phyloP scores from a whole-genome alignment of 306 rosid genomes.

The cucumber (Cucumis sativus) region DNA sequence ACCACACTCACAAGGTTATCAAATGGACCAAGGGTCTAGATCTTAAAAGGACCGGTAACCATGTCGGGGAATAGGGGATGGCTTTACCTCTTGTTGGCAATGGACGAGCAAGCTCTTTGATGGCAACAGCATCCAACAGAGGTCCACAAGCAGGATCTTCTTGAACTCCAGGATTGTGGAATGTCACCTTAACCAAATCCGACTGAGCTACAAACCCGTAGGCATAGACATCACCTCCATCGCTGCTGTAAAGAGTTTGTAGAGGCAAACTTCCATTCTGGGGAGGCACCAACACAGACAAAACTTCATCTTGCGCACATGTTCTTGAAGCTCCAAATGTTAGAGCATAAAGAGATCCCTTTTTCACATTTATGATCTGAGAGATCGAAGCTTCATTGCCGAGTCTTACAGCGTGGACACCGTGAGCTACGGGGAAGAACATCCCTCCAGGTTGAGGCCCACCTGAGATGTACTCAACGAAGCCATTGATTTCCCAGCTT shows the following conservation, averaged over 20 bases:
- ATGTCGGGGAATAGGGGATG: not conserved
- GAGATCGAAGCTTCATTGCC: slow-evolving; percentile 87
- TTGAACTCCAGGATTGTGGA: slow-evolving; percentile 89
- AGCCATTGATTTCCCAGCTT: slow-evolving; percentile 76
- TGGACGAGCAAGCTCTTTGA: slow-evolving; percentile 63
- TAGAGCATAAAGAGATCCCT: slow-evolving; percentile 54
- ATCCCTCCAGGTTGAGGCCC: slow-evolving; percentile 95
- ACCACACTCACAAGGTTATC: not conserved
- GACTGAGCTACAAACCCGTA: slow-evolving; percentile 55
- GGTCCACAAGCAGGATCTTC: slow-evolving; percentile 93
- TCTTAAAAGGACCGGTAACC: not conserved
- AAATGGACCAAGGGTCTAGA: not conserved
- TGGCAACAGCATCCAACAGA: slow-evolving; percentile 83
- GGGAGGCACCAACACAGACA: slow-evolving; percentile 62
- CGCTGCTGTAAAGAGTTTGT: slow-evolving; percentile 66
- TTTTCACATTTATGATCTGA: slow-evolving; percentile 54
- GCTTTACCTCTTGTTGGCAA: slow-evolving; percentile 59
- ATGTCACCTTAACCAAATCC: slow-evolving; percentile 37
- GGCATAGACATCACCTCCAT: slow-evolving; percentile 80
- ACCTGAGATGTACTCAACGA: slow-evolving; percentile 76
- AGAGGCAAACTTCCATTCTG: slow-evolving; percentile 75
- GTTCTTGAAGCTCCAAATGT: slow-evolving; percentile 93
- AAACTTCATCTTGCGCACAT: slow-evolving; percentile 88
- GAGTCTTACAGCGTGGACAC: slow-evolving; percentile 85
- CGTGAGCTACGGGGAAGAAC: slow-evolving; percentile 75